Percentiles rank a stretch among this genome's conserved stretches.
Conservation (phyloP, 2,329 filamentous ascomycete genomes). For the Parastagonospora nodorum region DNA sequence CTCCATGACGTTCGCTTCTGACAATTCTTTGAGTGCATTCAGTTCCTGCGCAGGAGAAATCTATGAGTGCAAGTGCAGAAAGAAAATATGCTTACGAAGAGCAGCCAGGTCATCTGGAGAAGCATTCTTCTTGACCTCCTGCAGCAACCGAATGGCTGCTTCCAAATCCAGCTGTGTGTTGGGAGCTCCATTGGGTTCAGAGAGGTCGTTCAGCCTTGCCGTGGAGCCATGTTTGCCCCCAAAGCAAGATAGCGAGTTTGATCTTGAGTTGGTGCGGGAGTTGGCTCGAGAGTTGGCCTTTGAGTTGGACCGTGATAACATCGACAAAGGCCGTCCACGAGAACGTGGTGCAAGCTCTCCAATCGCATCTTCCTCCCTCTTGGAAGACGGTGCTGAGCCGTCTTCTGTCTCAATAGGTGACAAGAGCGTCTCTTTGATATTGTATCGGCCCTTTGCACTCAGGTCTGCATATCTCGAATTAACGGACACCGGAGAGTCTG, state of each 20-base stretch:
- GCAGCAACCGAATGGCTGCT: conserved; percentile 51
- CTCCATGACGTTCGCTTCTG: too few relatives aligned
- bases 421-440: conserved; percentile 35
- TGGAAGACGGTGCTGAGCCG: conserved; percentile 14
- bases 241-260: conserved; percentile 35
- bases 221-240: conserved; percentile 26
- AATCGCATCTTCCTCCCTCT: conserved; percentile 25
- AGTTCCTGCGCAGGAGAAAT: background rate
- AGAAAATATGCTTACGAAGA: conserved; percentile 36
- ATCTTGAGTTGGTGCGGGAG: conserved; percentile 22
- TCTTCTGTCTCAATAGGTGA: conserved; percentile 34
- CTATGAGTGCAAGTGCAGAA: background rate
- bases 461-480: conserved; percentile 33
- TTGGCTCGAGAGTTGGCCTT: conserved; percentile 23
- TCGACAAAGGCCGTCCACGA: conserved; percentile 30
- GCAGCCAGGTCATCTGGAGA: conserved; percentile 55
- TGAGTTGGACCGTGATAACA: conserved; percentile 35
- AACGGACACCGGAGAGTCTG: conserved; percentile 27
- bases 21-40: too few relatives aligned
- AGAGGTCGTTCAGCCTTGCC: conserved; percentile 26
- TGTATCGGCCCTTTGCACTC: conserved; percentile 33
- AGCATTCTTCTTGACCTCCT: conserved; percentile 55
- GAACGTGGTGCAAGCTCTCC: conserved; percentile 27
- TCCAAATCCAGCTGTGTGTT: conserved; percentile 49
- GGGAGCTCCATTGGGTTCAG: conserved; percentile 35